Evolutionary conservation across 2,329 filamentous ascomycete species (phyloP), one percentile per base, ranked within the genome.

Genomic region (Penicillium nordicum): DNA sequence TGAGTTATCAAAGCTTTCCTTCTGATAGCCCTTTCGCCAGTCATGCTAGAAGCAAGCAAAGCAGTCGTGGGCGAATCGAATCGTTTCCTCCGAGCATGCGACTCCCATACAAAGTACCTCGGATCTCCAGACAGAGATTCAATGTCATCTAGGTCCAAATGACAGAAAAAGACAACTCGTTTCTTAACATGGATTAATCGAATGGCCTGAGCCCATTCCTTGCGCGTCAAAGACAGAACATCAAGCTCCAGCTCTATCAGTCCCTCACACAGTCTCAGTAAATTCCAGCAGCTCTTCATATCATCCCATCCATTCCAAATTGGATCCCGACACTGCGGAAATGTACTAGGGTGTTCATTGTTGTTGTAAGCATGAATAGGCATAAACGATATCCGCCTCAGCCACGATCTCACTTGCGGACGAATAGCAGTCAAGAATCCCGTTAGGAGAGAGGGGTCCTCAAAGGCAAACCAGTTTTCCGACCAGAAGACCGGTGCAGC

Each of bases 371-470:
- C n/a, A 54, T 53, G 44, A 5, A 46, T 16, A n/a, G 56, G 56
- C 50, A 61, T 53, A 21, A 61, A 52, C n/a, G 53, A 55, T 12
- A 61, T 55, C 12, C 43, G 37, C 37, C 46, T 41, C 18, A 61
- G 25, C 57, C 57, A 57, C 58, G 68, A 53, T 53, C 65, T 49
- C 10, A 58, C 50, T 29, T 72, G 62, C 0, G 53, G 57, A 8
- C 57, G 40, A 11, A 63, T 30, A 36, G 42, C 41, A 23, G 34
- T 16, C 14, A 61, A 25, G 43, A 63, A 63, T 0, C 59, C 50
- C 2, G 18, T 48, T 3, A 63, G 47, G 4, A 59, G n/a, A 32
- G 38, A 36, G 1, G 57, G 53, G 27, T 55, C 37, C 37, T 63
- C 60, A 14, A 63, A 61, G 1, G 59, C 57, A 29, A 59, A 63